Evolutionary conservation across 345 rosid species (phyloP), one percentile per base, ranked within the genome.

Genomic region (Syzygium aqueum): DNA sequence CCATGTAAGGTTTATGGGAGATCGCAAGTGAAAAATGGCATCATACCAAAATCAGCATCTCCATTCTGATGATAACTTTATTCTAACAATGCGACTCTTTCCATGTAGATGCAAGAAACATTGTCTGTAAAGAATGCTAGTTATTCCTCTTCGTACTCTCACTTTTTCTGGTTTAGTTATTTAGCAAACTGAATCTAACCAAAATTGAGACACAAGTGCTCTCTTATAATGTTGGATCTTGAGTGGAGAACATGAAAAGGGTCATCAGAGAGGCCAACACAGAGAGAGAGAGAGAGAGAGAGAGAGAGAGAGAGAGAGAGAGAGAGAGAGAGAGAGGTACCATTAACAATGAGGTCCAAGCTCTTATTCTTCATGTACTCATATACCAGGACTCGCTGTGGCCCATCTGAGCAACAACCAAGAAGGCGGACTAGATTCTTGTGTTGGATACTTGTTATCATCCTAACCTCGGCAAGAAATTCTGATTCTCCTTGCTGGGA

Each of bases 371-470:
- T 91, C 94, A 94, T 89, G 88, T 90, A 94, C 85, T 95, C 97
- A 77, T 95, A 95, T 9, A 95, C 96, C 28, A 95, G 94, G 4
- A 95, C 37, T 11, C 97, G 88, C 52, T 95, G 97, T 46, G 92
- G 77, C 13, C 96, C 97, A 85, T 92, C 94, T 0, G 94, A 88
- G 90, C 97, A 95, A 86, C 95, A 93, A 8, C 97, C 97, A 1
- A 95, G 88, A 85, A 95, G 95, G 27, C 93, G 92, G 86, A 95
- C 97, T 56, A 95, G 90, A 88, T 95, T 95, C 91, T 92, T 95
- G 89, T 93, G 97, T 85, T 95, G 96, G 88, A 94, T 95, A 89
- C 96, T 94, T 49, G 97, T 95, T 89, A 95, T 94, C 95, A 95
- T 89, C 90, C 93, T 95, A 89, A 92, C 97, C 86, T 93, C 95